Evolutionary conservation across 2,329 filamentous ascomycete species (phyloP).

Genomic region (Cercospora citrullina): DNA sequence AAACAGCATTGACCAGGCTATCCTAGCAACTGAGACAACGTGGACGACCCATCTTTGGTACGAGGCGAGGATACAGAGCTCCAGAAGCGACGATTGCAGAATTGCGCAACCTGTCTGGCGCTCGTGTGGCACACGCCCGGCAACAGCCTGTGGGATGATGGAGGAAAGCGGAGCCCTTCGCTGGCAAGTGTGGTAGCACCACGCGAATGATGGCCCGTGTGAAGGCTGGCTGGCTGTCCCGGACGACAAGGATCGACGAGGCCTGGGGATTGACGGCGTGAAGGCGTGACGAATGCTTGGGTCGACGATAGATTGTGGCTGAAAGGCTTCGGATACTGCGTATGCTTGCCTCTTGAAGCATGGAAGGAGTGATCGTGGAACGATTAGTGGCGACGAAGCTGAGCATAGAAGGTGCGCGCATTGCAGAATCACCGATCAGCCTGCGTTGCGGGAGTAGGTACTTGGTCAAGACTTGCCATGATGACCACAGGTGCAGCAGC

Average conservation of each 20-base stretch:
- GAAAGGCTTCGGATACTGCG: neutral
- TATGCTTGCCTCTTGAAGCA: neutral
- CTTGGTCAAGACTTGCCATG: neutral
- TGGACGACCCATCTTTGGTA: neutral
- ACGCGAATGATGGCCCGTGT: neutral
- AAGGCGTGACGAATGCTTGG: neutral
- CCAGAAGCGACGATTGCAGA: neutral
- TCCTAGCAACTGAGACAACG: neutral
- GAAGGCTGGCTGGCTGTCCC: neutral
- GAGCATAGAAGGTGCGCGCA: neutral
- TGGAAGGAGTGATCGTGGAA: neutral
- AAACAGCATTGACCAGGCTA: neutral
- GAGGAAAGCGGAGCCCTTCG: neutral
- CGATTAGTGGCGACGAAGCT: neutral
- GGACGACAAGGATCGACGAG: neutral
- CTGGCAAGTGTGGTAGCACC: neutral
- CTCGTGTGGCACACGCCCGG: neutral
- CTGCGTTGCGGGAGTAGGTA: neutral
- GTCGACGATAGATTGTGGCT: neutral
- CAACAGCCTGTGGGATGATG: neutral
- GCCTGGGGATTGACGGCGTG: neutral
- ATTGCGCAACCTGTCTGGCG: neutral
- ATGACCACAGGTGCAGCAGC: neutral
- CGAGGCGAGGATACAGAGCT: neutral
- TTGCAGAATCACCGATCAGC: neutral